A percentile compares a stretch with the other conserved stretches of the same genome.
Evolutionary conservation across 768 basidiomycete genomes (phyloP).

Genomic region (Boletus reticuloceps): DNA sequence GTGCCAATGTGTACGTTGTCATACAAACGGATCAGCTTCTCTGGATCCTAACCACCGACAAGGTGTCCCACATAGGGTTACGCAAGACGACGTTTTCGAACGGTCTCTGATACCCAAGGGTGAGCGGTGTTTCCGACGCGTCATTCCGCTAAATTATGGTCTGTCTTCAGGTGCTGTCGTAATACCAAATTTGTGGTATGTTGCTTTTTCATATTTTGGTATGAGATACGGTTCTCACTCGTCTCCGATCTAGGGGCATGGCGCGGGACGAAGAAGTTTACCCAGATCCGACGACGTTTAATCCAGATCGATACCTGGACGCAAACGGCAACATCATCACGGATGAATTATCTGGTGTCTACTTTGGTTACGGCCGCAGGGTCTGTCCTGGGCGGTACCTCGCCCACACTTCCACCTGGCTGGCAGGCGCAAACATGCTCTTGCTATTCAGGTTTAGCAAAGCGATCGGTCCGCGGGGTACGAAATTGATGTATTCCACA

Average conservation of each 20-base stretch:
- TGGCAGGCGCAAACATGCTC: slow-evolving; percentile 18
- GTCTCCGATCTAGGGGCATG: slow-evolving; percentile 17
- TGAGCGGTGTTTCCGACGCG: not conserved
- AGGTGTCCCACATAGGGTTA: slow-evolving; percentile 31
- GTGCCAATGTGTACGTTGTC: slow-evolving; percentile 19
- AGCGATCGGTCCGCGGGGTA: slow-evolving; percentile 21
- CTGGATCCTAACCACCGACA: not conserved
- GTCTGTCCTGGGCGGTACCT: slow-evolving; percentile 21
- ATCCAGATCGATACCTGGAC: slow-evolving; percentile 33
- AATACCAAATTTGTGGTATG: slow-evolving; percentile 22
- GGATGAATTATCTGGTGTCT: slow-evolving; percentile 21
- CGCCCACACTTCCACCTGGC: slow-evolving; percentile 19
- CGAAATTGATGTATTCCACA: slow-evolving; percentile 20
- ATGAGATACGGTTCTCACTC: not conserved
- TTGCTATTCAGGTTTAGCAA: slow-evolving; percentile 21
- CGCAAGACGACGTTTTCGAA: slow-evolving; percentile 40
- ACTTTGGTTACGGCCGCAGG: slow-evolving; percentile 35
- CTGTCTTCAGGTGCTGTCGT: slow-evolving; percentile 17
- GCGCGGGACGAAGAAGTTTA: slow-evolving; percentile 20
- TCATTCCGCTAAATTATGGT: not conserved
- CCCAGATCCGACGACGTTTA: slow-evolving; percentile 32
- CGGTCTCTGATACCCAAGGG: slow-evolving; percentile 54
- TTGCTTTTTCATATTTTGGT: not conserved
- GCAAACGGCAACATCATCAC: slow-evolving; percentile 17
- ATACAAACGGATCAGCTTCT: too few species aligned